Evolutionary conservation across 768 basidiomycete species (phyloP), one percentile per base, ranked within the genome.

Genomic region (Russula olivacea): DNA sequence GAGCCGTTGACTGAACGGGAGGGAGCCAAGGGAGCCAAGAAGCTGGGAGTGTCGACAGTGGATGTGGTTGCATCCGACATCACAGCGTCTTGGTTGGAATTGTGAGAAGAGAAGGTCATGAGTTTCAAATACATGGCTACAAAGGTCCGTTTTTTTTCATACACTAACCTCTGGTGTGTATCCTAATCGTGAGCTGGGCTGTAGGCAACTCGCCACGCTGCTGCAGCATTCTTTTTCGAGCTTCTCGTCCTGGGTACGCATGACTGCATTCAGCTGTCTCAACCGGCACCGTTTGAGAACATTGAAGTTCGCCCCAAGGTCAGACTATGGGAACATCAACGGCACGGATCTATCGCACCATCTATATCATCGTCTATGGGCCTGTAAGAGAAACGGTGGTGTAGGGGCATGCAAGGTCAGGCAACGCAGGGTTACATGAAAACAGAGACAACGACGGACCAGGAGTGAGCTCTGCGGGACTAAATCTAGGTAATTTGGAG

Each of bases 191-290:
- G 40, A 4, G 0, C 2, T n/a, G 40, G 8, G 3, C 10, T 48
- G 1, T 68, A 95, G 91, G 89, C 93, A 14, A 89, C 92, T 11
- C 87, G 91, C 52, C 85, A 93, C 47, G 97, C 94, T 14, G 93
- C 96, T 1, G 85, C 96, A 1, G 87, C 93, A 2, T 98, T 99
- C 79, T 99, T 99, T 81, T 99, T 99, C 72, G 97, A 99, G 74
- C 76, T 98, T 38, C 86, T 99, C 32, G 93, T 98, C 1, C 83
- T 99, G 1, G 88, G 93, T 11, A 98, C 96, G 4, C 87, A 91
- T 36, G 95, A 98, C 73, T 93, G 90, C 71, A 78, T 99, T 68
- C 85, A 89, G 68, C 74, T 99, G 49, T 76, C 83, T 8, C 97
- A 99, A 72, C 69, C 72, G 6, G 78, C 77, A 9, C 78, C 92